Base-by-base conservation (phyloP, 1,284 basidiomycete genomes). In the Schizopora paradoxa region DNA sequence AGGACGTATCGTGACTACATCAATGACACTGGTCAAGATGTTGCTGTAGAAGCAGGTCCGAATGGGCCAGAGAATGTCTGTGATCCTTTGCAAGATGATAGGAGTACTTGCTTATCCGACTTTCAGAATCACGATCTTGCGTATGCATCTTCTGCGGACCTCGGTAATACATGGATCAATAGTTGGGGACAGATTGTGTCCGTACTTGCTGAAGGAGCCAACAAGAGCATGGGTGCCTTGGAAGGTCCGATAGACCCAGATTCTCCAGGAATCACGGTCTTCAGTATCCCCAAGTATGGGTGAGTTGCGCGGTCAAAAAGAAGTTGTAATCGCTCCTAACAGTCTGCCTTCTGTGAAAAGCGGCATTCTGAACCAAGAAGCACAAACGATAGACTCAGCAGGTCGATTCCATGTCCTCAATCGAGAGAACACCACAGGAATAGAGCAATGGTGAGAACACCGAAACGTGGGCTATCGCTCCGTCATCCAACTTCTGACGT, bases 1-100 rank as follows among this genome's bases (percentile, higher is more conserved):
- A 69, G 67, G 68, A 69, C 68, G 11, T 72, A 71, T 46, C 63
- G 68, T 4, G 69, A 70, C 55, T 72, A 64, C 46, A 64, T 71
- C 5, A 66, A 69, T 37, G 68, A 70, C 43, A 66, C 60, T 6
- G 66, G 66, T 6, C 56, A 65, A 41, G 54, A 65, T 41, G 65
- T 69, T 19, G 65, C 68, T 11, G 65, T 70, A 11, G 56, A 72
- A 54, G 69, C 69, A 6, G 70, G 70, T 0, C 69, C 69, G 0
- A 72, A 72, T 47, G 70, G 69, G 3, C 70, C 69, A 6, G 69
- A 70, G 48, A 72, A 72, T 47, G 68, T 67, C 26, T 7, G 61
- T 48, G 19, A 21, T 36, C 41, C n/a, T 27, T 31, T 26, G 22
- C 16, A n/a, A n/a, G n/a, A n/a, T n/a, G n/a, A n/a, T n/a, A n/a